Conservation (phyloP, 2,329 filamentous ascomycete genomes). For the Lachnellula cervina region DNA sequence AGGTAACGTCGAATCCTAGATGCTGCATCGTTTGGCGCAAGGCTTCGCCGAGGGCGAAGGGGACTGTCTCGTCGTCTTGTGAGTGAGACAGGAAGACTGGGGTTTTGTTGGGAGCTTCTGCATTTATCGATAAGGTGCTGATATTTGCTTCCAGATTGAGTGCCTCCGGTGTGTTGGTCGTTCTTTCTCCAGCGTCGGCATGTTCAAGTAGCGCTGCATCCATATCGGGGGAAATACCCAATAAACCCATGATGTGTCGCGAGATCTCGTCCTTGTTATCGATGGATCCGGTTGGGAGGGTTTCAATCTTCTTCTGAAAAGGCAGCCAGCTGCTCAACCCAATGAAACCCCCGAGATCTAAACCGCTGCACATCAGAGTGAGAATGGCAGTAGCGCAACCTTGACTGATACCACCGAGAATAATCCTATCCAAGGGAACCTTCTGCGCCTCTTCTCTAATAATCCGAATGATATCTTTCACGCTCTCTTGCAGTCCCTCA, state of each 20-base stretch:
- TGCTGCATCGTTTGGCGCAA: background rate
- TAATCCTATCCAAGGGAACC: slow-evolving; percentile 35
- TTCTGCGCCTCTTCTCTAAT: slow-evolving; percentile 33
- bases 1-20: slow-evolving; percentile 34
- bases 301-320: slow-evolving; percentile 25
- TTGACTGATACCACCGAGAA: slow-evolving; percentile 44
- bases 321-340: slow-evolving; percentile 34
- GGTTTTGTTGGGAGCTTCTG: slow-evolving; percentile 26
- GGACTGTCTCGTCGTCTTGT: background rate
- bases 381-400: slow-evolving; percentile 40
- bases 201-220: background rate
- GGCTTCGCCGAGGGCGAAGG: background rate
- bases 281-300: background rate
- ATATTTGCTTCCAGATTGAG: background rate
- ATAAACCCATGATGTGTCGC: background rate
- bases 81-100: slow-evolving; percentile 35
- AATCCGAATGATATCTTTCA: slow-evolving; percentile 31
- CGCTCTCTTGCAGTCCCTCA: slow-evolving; percentile 37
- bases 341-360: slow-evolving; percentile 33
- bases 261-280: background rate
- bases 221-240: background rate
- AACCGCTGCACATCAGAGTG: slow-evolving; percentile 32
- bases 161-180: background rate
- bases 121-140: background rate
- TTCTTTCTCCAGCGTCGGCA: background rate